Conservation (phyloP, 225 moss, liverwort and hornwort species). For the Straminergon stramineum region DNA sequence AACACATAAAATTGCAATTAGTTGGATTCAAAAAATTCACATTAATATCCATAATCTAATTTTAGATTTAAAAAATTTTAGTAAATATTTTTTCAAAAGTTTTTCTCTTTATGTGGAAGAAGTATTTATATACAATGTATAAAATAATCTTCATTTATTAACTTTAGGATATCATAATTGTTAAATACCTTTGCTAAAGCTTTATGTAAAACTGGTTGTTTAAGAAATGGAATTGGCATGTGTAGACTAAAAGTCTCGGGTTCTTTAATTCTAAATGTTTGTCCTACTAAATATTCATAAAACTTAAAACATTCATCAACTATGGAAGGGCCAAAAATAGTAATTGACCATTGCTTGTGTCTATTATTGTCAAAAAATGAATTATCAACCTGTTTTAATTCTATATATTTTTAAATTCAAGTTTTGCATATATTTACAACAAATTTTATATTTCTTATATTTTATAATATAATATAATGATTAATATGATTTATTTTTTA, state of each 20-base stretch:
- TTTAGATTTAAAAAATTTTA: too few relatives aligned
- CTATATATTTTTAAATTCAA: not conserved
- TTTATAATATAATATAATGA: too few relatives aligned
- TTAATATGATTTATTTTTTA: not conserved
- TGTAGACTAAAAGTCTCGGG: conserved; percentile 41
- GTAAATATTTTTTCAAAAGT: not conserved
- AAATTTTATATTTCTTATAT: too few relatives aligned
- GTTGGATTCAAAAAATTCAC: too few relatives aligned
- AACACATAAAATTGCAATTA: not conserved
- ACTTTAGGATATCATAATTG: not conserved
- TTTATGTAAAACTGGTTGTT: conserved; percentile 28
- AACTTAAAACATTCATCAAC: conserved; percentile 23
- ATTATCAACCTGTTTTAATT: not conserved
- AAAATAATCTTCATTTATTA: too few relatives aligned
- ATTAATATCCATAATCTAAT: not conserved
- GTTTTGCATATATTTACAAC: not conserved
- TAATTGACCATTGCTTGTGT: conserved; percentile 12
- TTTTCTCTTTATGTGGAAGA: too few relatives aligned
- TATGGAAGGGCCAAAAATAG: not conserved
- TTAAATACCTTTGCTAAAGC: conserved; percentile 3
- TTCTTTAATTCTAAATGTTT: conserved; percentile 30
- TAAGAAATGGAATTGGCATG: conserved; percentile 35
- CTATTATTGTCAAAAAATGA: conserved; percentile 9
- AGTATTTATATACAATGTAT: not conserved
- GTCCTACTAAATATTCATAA: conserved; percentile 34